A percentile compares a stretch with the other conserved stretches of the same genome.
phyloP scores from a whole-genome alignment of 2,329 filamentous ascomycete genomes.

The Verticillium zaregamsianum region DNA sequence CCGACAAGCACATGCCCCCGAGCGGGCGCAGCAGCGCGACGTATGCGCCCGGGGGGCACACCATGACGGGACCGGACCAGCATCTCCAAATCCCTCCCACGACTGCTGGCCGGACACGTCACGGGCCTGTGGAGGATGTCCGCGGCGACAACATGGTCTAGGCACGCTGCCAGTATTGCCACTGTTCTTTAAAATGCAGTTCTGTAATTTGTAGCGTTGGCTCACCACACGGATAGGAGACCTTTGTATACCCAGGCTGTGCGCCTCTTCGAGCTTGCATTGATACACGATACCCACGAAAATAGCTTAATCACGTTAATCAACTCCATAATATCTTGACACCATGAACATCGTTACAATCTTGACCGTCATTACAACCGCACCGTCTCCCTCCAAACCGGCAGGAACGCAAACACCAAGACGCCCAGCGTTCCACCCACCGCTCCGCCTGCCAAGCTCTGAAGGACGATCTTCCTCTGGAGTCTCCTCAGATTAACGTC shows the following conservation, averaged over 20 bases:
- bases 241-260: background rate
- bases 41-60: background rate
- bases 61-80: background rate
- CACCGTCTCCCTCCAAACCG: slow-evolving; percentile 35
- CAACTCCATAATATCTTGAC: background rate
- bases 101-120: background rate
- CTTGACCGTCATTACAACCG: background rate
- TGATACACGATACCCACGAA: background rate
- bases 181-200: no score
- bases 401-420: slow-evolving; percentile 37
- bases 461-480: slow-evolving; percentile 39
- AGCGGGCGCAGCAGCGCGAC: slow-evolving; percentile 3
- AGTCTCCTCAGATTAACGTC: slow-evolving; percentile 35
- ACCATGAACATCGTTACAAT: background rate
- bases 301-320: background rate
- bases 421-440: slow-evolving; percentile 31
- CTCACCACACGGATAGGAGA: background rate
- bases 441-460: slow-evolving; percentile 33
- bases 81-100: background rate
- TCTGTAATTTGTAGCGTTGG: background rate
- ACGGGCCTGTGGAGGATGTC: background rate
- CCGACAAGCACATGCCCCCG: background rate
- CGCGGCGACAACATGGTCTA: background rate
- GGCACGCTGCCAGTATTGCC: no score
- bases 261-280: background rate